These are phyloP conservation scores for rapeseed (Brassica napus) DNA, from an alignment of 345 rosid species.

Conservation along the genomic window Da-Ae NC_063434.1:797501-798000, in stretches of 20 bases:
- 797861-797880: constrained; percentile 62
- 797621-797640: constrained; percentile 11
- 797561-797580: not conserved
- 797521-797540: too few relatives aligned
- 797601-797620: constrained; percentile 1
- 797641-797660: constrained; percentile 15
- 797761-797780: constrained; percentile 57
- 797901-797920: constrained; percentile 87
- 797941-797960: constrained; percentile 69
- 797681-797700: constrained; percentile 4
- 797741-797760: constrained; percentile 63
- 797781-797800: constrained; percentile 75
- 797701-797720: not conserved
- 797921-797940: constrained; percentile 64
- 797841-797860: constrained; percentile 53
- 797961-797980: constrained; percentile 69
- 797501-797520: too few relatives aligned
- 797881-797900: constrained; percentile 55
- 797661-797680: not conserved
- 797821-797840: constrained; percentile 57
- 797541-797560: not conserved
- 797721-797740: constrained; percentile 27
- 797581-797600: not conserved
- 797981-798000: constrained; percentile 77
- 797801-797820: constrained; percentile 60